These are phyloP conservation scores for Aspergillus intermedius DNA, from an alignment of 2,329 filamentous ascomycete species.

Conservation along the genomic window DNA sequence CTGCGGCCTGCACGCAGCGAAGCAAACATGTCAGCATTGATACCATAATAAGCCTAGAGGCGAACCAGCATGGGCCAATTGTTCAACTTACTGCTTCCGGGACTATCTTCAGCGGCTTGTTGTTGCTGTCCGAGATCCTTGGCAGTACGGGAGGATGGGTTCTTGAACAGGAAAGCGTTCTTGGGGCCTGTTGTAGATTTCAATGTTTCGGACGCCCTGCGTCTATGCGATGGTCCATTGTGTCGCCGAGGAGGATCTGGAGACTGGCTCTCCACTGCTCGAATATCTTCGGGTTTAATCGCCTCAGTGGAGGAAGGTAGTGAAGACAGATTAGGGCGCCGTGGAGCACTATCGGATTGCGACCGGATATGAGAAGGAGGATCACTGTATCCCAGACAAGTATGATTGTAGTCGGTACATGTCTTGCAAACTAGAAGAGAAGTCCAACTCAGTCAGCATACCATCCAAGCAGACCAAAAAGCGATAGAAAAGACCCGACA, in stretches of 20 bases:
- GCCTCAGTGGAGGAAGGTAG: slow-evolving; percentile 13
- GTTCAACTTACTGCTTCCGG: slow-evolving; percentile 30
- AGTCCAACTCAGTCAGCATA: slow-evolving; percentile 4
- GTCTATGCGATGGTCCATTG: neutral
- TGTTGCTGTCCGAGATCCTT: slow-evolving; percentile 19
- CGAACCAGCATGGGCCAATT: neutral
- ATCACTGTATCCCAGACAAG: slow-evolving; percentile 62
- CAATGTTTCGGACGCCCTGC: slow-evolving; percentile 5
- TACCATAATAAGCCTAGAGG: neutral
- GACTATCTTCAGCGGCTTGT: slow-evolving; percentile 23
- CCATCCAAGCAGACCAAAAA: neutral
- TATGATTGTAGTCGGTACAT: slow-evolving; percentile 64
- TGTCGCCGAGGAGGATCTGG: slow-evolving; percentile 16
- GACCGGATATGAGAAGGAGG: slow-evolving; percentile 26
- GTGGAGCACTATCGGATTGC: slow-evolving; percentile 23
- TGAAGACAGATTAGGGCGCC: slow-evolving; percentile 14
- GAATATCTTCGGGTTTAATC: slow-evolving; percentile 8
- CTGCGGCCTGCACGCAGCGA: slow-evolving; percentile 24
- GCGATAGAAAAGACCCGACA: neutral
- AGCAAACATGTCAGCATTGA: neutral
- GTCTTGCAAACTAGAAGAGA: slow-evolving; percentile 53
- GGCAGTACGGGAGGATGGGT: slow-evolving; percentile 10
- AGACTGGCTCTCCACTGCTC: slow-evolving; percentile 21
- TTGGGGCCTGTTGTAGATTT: slow-evolving; percentile 13
- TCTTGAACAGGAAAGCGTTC: slow-evolving; percentile 10